Base-by-base conservation (phyloP, 805 yeast species). In the Monosporozyma aquatica region DNA sequence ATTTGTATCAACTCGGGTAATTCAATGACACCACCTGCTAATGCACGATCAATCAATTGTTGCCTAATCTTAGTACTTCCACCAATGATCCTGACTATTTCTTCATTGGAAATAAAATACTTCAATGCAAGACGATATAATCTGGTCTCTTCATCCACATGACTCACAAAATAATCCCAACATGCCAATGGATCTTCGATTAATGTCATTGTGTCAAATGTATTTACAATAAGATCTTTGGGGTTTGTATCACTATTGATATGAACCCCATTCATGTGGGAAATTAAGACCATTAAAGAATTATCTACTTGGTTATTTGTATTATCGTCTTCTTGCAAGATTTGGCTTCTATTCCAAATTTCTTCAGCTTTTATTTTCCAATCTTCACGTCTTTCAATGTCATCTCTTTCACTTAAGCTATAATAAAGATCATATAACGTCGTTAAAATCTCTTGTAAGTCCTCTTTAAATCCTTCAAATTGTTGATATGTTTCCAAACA, bases 381-480 rank as follows among this genome's bases (percentile, higher is more conserved):
- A 21, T 62, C 65, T 2, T 50, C 51, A 40, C 63, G 62, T 10
- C 60, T 62, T n/a, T 62, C 69, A 2, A 52, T 54, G 1, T 59
- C 59, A 17, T 66, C 66, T 10, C 56, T 58, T 15, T 62, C 65
- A 0, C 84, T 75, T 46, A 84, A 61, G 0, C 79, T 69, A 29
- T 89, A 63, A 52, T 90, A 92, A 68, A 86, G 69, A 54, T 90
- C 97, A 54, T 79, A 83, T 29, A 90, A 67, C 0, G 97, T 86
- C 2, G 84, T 76, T 43, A 84, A 67, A 35, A 90, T 70, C 37
- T 82, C 94, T 40, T 73, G 74, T 50, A 79, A 76, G 53, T 90
- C 96, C 47, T 74, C 75, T 39, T 57, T 61, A 35, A 61, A 62
- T 0, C 92, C 90, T 41, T 83, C 92, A 54, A 80, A 84, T 43